Conservation (phyloP, 495 filamentous ascomycete species). For the Hypoxylon perforatum region DNA sequence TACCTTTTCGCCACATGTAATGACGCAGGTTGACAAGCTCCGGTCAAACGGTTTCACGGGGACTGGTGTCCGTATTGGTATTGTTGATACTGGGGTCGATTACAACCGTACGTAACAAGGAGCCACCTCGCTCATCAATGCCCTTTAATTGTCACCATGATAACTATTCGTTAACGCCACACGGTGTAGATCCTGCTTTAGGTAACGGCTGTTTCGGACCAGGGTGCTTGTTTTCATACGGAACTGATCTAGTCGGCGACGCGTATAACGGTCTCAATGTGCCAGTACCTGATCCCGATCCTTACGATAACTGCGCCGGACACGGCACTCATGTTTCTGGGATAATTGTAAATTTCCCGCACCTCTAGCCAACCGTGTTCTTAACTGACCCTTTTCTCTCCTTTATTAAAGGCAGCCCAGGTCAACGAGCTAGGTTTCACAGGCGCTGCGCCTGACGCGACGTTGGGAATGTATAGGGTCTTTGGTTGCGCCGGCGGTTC, state of each 20-base stretch:
- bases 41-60: slow-evolving; percentile 55
- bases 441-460: slow-evolving; percentile 65
- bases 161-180: too few species aligned
- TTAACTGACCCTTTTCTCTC: too few species aligned
- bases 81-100: slow-evolving; percentile 57
- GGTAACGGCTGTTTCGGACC: slow-evolving; percentile 64
- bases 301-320: slow-evolving; percentile 56
- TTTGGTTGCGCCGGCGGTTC: slow-evolving; percentile 63
- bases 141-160: too few species aligned
- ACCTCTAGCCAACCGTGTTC: too few species aligned
- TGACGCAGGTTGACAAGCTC: slow-evolving; percentile 63
- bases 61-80: slow-evolving; percentile 58
- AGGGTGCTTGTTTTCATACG: slow-evolving; percentile 65
- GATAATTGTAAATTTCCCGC: slow-evolving; percentile 52
- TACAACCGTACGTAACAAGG: too few species aligned
- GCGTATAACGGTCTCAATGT: slow-evolving; percentile 55
- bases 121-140: too few species aligned
- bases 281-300: slow-evolving; percentile 58
- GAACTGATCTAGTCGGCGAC: slow-evolving; percentile 65
- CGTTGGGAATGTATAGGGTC: slow-evolving; percentile 65
- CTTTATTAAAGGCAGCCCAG: slow-evolving; percentile 50
- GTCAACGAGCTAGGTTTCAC: slow-evolving; percentile 61
- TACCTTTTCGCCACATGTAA: slow-evolving; percentile 56
- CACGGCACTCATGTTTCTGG: slow-evolving; percentile 64
- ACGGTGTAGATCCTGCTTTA: slow-evolving; percentile 63